phyloP scores from a whole-genome alignment of 164 flowering plant species.

The Vitis amurensis region DNA sequence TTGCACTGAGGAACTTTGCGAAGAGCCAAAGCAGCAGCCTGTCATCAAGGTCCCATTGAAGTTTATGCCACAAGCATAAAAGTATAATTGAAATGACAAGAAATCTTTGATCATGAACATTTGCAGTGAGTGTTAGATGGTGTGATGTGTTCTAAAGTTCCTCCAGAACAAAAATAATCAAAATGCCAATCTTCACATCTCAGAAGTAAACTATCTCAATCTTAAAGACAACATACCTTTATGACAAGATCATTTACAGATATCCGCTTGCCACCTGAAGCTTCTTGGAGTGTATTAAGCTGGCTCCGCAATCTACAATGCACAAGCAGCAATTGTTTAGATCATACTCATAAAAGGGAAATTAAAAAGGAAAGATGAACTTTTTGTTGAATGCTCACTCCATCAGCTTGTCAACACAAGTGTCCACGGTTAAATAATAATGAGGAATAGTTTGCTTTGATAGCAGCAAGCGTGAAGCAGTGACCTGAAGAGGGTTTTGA shows the following conservation, averaged over 20 bases:
- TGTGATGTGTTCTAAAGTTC: too few relatives aligned
- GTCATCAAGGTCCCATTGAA: conserved; percentile 7
- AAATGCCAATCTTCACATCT: too few relatives aligned
- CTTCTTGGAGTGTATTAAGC: conserved; percentile 84
- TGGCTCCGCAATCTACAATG: conserved; percentile 60
- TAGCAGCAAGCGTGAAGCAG: conserved; percentile 79
- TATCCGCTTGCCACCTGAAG: conserved; percentile 84
- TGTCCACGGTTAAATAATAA: conserved; percentile 86
- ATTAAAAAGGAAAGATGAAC: conserved; percentile 1
- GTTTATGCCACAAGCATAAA: too few relatives aligned
- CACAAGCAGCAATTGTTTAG: neutral
- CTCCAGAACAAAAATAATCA: too few relatives aligned
- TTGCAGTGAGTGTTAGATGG: too few relatives aligned
- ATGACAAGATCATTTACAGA: conserved; percentile 93
- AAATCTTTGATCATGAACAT: too few relatives aligned
- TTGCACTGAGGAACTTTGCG: conserved; percentile 93
- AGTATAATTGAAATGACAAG: too few relatives aligned
- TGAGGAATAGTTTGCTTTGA: conserved; percentile 98
- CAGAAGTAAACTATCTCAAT: too few relatives aligned
- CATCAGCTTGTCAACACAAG: conserved; percentile 89
- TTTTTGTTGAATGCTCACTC: conserved; percentile 47
- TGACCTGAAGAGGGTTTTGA: conserved; percentile 45
- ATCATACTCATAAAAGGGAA: neutral
- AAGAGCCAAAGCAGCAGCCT: conserved; percentile 98
- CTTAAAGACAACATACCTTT: conserved; percentile 52